phyloP scores from a whole-genome alignment of 2,329 filamentous ascomycete genomes.

The Mollisiaceae sp. region DNA sequence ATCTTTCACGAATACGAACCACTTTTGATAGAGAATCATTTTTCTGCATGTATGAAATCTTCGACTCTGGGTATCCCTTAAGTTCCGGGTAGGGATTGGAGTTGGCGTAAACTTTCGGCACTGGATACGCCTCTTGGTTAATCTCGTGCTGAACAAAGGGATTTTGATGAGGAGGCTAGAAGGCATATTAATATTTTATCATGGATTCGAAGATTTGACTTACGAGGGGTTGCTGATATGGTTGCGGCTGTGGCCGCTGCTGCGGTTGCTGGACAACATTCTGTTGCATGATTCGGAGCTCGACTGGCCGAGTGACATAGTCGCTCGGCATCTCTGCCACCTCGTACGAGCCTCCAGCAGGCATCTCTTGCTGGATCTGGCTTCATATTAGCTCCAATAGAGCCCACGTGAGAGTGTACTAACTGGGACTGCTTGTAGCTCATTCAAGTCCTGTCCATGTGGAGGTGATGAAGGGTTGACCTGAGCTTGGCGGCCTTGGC shows the following conservation, averaged over 20 bases:
- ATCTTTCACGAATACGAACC: neutral
- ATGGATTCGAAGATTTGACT: neutral
- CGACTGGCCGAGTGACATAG: conserved; percentile 2
- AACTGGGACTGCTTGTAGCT: conserved; percentile 6
- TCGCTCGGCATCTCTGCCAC: conserved; percentile 7
- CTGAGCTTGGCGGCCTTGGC: neutral
- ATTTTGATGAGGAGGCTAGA: neutral
- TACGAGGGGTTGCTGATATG: neutral
- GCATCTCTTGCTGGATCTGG: conserved; percentile 8
- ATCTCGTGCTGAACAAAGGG: conserved; percentile 1
- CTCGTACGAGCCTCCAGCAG: neutral
- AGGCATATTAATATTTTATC: neutral
- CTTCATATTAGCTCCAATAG: neutral
- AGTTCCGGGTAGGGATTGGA: neutral
- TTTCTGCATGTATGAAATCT: neutral
- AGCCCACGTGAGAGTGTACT: neutral
- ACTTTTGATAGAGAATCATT: conserved; percentile 13
- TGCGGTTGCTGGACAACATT: neutral
- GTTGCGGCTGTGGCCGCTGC: neutral
- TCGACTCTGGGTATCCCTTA: conserved; percentile 1
- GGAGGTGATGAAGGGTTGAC: neutral
- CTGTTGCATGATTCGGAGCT: neutral
- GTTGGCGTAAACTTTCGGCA: neutral
- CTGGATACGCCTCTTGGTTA: neutral
- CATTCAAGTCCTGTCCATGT: conserved; percentile 1